Conservation (phyloP, 345 rosid genomes). For the Noccaea bulbosa region DNA sequence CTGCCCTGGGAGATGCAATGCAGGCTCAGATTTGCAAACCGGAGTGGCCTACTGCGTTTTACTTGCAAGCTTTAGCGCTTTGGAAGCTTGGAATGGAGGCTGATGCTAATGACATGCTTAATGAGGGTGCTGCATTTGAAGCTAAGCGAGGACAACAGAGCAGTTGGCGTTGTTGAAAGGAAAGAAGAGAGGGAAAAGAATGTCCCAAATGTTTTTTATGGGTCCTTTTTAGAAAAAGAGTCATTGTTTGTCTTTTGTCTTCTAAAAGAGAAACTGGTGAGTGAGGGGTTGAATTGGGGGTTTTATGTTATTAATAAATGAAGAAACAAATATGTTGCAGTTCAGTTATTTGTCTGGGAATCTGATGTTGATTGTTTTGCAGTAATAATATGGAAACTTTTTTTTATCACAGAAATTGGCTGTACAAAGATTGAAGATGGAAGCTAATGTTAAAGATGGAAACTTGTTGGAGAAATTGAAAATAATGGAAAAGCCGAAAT, state of each 20-base stretch:
- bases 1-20: constrained; percentile 93
- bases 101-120: constrained; percentile 94
- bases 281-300: background rate
- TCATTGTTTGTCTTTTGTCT: constrained; percentile 5
- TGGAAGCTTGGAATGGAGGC: constrained; percentile 93
- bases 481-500: background rate
- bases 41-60: constrained; percentile 95
- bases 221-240: constrained; percentile 2
- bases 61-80: constrained; percentile 92
- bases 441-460: constrained; percentile 3
- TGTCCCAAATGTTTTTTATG: constrained; percentile 5
- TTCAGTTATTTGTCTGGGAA: background rate
- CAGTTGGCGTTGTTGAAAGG: constrained; percentile 56
- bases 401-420: background rate
- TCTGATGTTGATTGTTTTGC: background rate
- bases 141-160: constrained; percentile 76
- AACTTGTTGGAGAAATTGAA: background rate
- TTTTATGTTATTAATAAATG: constrained; percentile 1
- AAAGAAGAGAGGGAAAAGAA: background rate
- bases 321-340: background rate
- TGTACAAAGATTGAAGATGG: background rate
- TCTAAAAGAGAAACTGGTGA: constrained; percentile 9
- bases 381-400: background rate
- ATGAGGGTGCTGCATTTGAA: constrained; percentile 83
- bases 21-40: constrained; percentile 94